These are phyloP conservation scores for Ascosphaera apis DNA, from an alignment of 2,329 filamentous ascomycete genomes.

Conservation along the genomic window DNA sequence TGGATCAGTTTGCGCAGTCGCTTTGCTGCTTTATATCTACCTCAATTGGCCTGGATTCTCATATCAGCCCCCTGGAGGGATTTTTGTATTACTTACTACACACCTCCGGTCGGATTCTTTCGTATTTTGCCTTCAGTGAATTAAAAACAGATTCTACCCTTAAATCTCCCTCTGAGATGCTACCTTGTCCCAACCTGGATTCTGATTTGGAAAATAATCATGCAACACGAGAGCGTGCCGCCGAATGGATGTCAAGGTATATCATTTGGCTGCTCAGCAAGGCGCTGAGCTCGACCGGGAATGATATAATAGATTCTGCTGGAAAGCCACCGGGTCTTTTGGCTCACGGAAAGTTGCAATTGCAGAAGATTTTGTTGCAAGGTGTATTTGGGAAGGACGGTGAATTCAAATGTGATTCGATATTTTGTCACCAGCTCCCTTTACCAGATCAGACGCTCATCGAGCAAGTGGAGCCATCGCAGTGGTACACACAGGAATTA, in stretches of 20 bases:
- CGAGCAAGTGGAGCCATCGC: conserved; percentile 19
- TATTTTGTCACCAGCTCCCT: conserved; percentile 6
- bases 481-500: conserved; percentile 33
- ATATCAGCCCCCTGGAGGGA: no score
- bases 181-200: conserved; percentile 14
- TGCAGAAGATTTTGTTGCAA: conserved; percentile 20
- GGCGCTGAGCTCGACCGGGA: conserved; percentile 14
- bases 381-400: conserved; percentile 19
- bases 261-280: conserved; percentile 7
- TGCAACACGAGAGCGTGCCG: no score
- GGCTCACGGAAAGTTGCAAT: conserved; percentile 8
- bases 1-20: conserved; percentile 8
- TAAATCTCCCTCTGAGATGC: conserved; percentile 6
- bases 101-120: conserved; percentile 19
- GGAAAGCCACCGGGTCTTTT: conserved; percentile 1
- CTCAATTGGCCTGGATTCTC: conserved; percentile 19
- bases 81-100: conserved; percentile 15
- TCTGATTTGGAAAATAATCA: no score
- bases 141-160: conserved; percentile 10
- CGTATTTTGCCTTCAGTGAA: conserved; percentile 17
- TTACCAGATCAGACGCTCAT: neutral
- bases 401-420: conserved; percentile 11
- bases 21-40: conserved; percentile 13
- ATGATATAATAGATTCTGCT: conserved; percentile 2
- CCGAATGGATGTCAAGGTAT: conserved; percentile 6